These are phyloP conservation scores for Xylaria multiplex DNA, from an alignment of 2,329 filamentous ascomycete species.

Conservation along the genomic window DNA sequence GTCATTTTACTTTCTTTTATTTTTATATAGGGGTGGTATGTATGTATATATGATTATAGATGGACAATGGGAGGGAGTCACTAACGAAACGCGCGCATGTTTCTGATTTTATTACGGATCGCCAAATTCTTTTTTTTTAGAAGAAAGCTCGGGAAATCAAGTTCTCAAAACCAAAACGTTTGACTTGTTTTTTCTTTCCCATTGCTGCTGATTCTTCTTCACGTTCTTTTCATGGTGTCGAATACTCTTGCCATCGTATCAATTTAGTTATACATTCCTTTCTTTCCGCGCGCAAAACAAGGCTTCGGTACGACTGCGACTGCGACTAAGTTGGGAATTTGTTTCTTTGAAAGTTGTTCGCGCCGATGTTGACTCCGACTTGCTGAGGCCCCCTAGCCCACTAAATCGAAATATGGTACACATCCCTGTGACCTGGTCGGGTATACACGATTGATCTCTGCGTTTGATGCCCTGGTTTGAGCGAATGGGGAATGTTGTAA, in stretches of 20 bases:
- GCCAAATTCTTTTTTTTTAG: conserved; percentile 15
- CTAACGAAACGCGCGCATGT: conserved; percentile 27
- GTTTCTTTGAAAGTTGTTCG: no score
- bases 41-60: conserved; percentile 32
- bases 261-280: conserved; percentile 35
- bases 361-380: no score
- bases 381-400: no score
- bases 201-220: conserved; percentile 12
- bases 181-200: conserved; percentile 11
- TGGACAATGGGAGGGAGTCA: conserved; percentile 3
- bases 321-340: no score
- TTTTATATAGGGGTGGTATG: conserved; percentile 18
- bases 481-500: no score
- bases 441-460: no score
- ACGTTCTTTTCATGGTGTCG: conserved; percentile 25
- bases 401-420: no score
- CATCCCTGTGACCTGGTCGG: no score
- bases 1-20: conserved; percentile 19
- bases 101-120: conserved; percentile 19
- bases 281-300: conserved; percentile 13
- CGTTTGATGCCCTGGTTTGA: no score
- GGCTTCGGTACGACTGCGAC: neutral
- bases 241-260: conserved; percentile 28
- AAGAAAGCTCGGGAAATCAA: conserved; percentile 22
- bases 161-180: conserved; percentile 24